Base-by-base conservation (phyloP, 257 asterid genomes). In the Solanum etuberosum region DNA sequence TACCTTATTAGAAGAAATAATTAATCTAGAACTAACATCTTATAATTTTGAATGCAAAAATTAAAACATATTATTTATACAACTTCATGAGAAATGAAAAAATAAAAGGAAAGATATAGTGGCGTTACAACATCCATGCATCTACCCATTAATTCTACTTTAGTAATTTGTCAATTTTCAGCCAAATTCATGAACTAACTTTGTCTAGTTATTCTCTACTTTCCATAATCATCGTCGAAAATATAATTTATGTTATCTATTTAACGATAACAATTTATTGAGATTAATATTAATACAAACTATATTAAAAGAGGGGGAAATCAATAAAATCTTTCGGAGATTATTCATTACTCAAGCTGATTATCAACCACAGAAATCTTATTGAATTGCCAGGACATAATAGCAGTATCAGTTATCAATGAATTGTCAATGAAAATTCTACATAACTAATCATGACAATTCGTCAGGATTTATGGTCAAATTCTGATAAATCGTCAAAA, bases 241-340 rank as follows among this genome's bases (percentile, higher is more conserved):
- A 65, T 11, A 25, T 25, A 2, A 1, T 61, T 20, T 57, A 20
- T 61, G 15, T 8, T 61, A 61, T 29, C 29, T 34, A 10, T 37
- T 32, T 7, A 51, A 51, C 1, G 61, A 16, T 5, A 15, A 51
- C 0, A 40, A 5, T 0, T 5, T 0, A 5, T 6, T 18, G 6
- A n/a, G 9, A 51, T 51, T 51, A 9, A 51, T 51, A 51, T 18
- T 2, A 51, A 51, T 5, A 51, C 23, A 51, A 32, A 51, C n/a
- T 16, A 51, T 9, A 51, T 18, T 51, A 51, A 3, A 51, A 51
- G n/a, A 51, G 61, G 23, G 1, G 6, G 6, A 18, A 6, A 51
- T 5, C 4, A 51, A 51, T 1, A 0, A 18, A 18, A 51, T 18
- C n/a, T 51, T 18, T 51, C 18, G 1, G 4, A 1, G 1, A 51